Evolutionary conservation across 192 early-diverging fungal species (phyloP).

Genomic region (Podila minutissima): DNA sequence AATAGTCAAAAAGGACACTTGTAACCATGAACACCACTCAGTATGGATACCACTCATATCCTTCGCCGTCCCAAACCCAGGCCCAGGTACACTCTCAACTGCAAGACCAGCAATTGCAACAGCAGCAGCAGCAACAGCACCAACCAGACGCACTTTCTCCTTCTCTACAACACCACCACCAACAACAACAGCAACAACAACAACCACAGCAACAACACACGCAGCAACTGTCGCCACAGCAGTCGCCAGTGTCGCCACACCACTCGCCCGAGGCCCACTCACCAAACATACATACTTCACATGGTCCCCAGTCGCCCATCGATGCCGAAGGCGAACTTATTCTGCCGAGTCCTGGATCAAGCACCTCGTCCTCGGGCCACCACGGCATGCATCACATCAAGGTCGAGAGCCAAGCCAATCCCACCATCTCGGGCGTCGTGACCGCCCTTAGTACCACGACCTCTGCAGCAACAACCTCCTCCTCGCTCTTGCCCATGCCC

Average conservation of each 20-base stretch:
- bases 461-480: not conserved
- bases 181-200: slow-evolving; percentile 20
- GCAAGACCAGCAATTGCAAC: slow-evolving; percentile 14
- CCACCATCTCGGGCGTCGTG: slow-evolving; percentile 2
- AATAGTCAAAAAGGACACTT: too few relatives aligned
- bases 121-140: slow-evolving; percentile 18
- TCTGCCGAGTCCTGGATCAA: slow-evolving; percentile 8
- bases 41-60: slow-evolving; percentile 45
- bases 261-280: slow-evolving; percentile 39
- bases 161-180: slow-evolving; percentile 17
- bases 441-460: not conserved
- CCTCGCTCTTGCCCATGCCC: slow-evolving; percentile 40
- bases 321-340: slow-evolving; percentile 34
- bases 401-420: slow-evolving; percentile 9
- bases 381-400: slow-evolving; percentile 6
- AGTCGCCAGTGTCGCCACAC: slow-evolving; percentile 20
- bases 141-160: not conserved
- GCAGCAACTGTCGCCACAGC: slow-evolving; percentile 35
- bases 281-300: slow-evolving; percentile 17
- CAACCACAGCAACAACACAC: slow-evolving; percentile 21
- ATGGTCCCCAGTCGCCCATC: slow-evolving; percentile 37
- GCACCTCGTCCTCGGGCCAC: not conserved
- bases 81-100: slow-evolving; percentile 23
- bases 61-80: slow-evolving; percentile 45
- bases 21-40: slow-evolving; percentile 45